Conservation (phyloP, 768 basidiomycete genomes). For the Strobilomyces dryophilus region DNA sequence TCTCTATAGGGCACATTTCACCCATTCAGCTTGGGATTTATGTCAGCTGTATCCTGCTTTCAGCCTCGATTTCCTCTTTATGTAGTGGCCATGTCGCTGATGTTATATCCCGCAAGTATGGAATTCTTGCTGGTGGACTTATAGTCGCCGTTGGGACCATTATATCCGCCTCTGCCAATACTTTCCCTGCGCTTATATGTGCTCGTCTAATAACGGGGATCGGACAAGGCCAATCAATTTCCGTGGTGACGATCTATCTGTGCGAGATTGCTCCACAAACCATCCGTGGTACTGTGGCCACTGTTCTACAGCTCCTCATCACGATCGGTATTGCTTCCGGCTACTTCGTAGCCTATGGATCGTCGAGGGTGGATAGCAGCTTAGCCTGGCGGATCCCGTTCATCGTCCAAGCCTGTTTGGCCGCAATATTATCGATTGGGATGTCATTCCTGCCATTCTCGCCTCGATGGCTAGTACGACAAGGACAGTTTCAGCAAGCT, state of each 20-base stretch:
- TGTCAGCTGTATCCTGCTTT: conserved; percentile 41
- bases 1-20: conserved; percentile 34
- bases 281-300: conserved; percentile 39
- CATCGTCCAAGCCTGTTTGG: conserved; percentile 23
- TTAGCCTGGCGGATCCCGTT: conserved; percentile 29
- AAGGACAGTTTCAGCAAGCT: conserved; percentile 31
- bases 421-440: conserved; percentile 15
- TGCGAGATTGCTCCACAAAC: conserved; percentile 41
- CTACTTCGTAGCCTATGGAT: conserved; percentile 24
- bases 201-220: conserved; percentile 44
- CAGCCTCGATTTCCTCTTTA: conserved; percentile 37
- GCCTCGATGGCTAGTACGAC: conserved; percentile 30
- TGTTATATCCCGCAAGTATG: conserved; percentile 42
- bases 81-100: conserved; percentile 43
- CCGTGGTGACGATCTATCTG: conserved; percentile 37
- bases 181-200: conserved; percentile 37
- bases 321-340: conserved; percentile 41
- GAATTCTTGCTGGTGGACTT: conserved; percentile 39
- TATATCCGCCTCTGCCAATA: conserved; percentile 35
- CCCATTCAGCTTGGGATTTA: conserved; percentile 40
- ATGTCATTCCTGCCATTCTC: conserved; percentile 22
- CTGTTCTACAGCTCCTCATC: conserved; percentile 40
- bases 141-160: conserved; percentile 41
- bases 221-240: conserved; percentile 45
- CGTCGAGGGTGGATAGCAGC: conserved; percentile 19